Base-by-base conservation (phyloP, 768 basidiomycete species). In the Tulasnella sp. region DNA sequence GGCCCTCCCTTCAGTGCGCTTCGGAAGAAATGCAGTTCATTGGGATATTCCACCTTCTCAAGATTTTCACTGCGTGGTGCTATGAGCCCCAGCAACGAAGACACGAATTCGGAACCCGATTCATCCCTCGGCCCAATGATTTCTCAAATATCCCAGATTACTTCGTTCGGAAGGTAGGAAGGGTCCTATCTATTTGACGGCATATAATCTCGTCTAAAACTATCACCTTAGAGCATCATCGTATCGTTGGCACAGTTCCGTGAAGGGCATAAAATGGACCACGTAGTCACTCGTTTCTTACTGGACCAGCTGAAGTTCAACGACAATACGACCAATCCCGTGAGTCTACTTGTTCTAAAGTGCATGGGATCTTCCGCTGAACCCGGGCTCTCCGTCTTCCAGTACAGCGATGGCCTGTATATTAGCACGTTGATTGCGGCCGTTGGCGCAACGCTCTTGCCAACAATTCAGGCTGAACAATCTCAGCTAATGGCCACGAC, bases 261-360 rank as follows among this genome's bases (percentile, higher is more conserved):
- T 3, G 95, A 96, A 81, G 78, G 93, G 95, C 44, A 96, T 94
- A 84, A 92, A 95, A 0, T 94, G 94, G 18, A 89, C 92, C 71
- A 79, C 0, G 91, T 96, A 76, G 93, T 97, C 19, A 90, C 95
- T 71, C 92, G 92, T 80, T 94, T 98, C 83, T 87, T 99, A 40
- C 92, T 97, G 81, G 96, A 98, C 84, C 93, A 97, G 81, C 87
- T 99, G n/a, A 91, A 92, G 16, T 95, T 95, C 84, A 98, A 98
- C 84, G 97, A 98, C 85, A 99, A 98, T 84, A 95, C 96, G 3
- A 89, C 91, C 27, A 98, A 97, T 84, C 88, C 90, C 58, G 96
- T 97, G 81, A 83, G 94, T 85, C 34, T 46, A 74, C 31, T 83
- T 24, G 24, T 56, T 48, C 7, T 21, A 18, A 48, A 42, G 9